phyloP scores from a whole-genome alignment of 495 filamentous ascomycete species.

The Glonium stellatum region DNA sequence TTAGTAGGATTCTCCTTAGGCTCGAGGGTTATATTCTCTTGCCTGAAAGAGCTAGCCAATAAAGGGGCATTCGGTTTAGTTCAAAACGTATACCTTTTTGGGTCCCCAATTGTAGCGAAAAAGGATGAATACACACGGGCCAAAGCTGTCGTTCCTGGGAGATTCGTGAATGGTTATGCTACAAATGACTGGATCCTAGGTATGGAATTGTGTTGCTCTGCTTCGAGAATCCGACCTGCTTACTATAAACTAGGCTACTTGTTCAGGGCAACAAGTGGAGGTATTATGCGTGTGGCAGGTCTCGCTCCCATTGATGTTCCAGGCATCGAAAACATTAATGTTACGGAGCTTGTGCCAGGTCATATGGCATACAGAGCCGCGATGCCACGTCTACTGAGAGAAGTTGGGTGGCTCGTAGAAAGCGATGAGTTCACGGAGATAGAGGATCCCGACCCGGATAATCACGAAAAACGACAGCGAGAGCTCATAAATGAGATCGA shows the following conservation, averaged over 20 bases:
- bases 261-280: conserved; percentile 89
- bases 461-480: conserved; percentile 76
- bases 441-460: conserved; percentile 93
- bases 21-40: conserved; percentile 86
- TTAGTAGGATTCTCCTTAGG: conserved; percentile 96
- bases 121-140: conserved; percentile 83
- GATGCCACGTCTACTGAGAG: conserved; percentile 79
- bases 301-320: conserved; percentile 74
- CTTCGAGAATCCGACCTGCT: background rate
- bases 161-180: conserved; percentile 92
- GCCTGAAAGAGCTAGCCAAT: conserved; percentile 76
- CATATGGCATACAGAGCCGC: conserved; percentile 95
- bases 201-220: conserved; percentile 14
- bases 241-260: conserved; percentile 58
- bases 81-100: conserved; percentile 94
- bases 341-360: conserved; percentile 77
- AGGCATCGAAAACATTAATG: conserved; percentile 82
- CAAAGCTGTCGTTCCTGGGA: conserved; percentile 72
- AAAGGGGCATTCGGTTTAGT: conserved; percentile 86
- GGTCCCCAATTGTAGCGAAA: conserved; percentile 84
- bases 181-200: conserved; percentile 94
- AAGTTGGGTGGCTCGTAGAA: conserved; percentile 82
- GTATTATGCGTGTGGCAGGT: conserved; percentile 86
- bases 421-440: conserved; percentile 95
- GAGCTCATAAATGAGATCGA: conserved; percentile 97